A percentile compares a stretch with the other conserved stretches of the same genome.
Conservation (phyloP, 805 yeast species). For the Hanseniaspora meyeri region DNA sequence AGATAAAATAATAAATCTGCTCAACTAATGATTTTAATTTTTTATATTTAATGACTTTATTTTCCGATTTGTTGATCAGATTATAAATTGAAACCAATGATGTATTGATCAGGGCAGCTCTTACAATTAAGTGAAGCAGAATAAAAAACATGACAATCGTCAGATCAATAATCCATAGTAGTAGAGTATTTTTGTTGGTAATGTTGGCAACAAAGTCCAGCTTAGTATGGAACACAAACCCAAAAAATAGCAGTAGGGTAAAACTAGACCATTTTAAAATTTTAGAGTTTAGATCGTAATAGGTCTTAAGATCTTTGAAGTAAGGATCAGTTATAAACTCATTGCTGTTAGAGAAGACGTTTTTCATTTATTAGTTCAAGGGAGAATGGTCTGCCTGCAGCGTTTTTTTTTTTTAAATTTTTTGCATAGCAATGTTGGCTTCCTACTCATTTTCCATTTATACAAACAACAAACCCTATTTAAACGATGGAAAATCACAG, state of each 20-base stretch:
- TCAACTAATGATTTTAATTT: slow-evolving; percentile 11
- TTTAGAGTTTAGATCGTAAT: slow-evolving; percentile 5
- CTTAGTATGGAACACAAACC: background rate
- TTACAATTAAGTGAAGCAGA: slow-evolving; percentile 5
- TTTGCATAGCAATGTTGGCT: background rate
- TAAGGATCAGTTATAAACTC: slow-evolving; percentile 3
- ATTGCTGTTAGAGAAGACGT: slow-evolving; percentile 1
- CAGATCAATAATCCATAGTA: slow-evolving; percentile 7
- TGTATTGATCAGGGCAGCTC: slow-evolving; percentile 7
- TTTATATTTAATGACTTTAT: slow-evolving; percentile 1
- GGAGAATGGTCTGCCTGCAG: background rate
- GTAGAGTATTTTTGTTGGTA: background rate
- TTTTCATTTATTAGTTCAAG: background rate
- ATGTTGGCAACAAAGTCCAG: background rate
- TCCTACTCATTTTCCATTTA: too few relatives aligned
- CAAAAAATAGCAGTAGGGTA: background rate
- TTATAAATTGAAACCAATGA: background rate
- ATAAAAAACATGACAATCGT: background rate
- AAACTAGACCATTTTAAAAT: slow-evolving; percentile 12
- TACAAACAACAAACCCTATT: background rate
- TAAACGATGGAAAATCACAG: background rate
- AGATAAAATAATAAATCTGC: slow-evolving; percentile 9
- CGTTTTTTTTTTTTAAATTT: too few relatives aligned
- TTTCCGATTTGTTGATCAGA: background rate
- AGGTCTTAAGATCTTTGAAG: slow-evolving; percentile 6